phyloP scores from a whole-genome alignment of 2,329 filamentous ascomycete species.

The Didymosphaeria variabile region DNA sequence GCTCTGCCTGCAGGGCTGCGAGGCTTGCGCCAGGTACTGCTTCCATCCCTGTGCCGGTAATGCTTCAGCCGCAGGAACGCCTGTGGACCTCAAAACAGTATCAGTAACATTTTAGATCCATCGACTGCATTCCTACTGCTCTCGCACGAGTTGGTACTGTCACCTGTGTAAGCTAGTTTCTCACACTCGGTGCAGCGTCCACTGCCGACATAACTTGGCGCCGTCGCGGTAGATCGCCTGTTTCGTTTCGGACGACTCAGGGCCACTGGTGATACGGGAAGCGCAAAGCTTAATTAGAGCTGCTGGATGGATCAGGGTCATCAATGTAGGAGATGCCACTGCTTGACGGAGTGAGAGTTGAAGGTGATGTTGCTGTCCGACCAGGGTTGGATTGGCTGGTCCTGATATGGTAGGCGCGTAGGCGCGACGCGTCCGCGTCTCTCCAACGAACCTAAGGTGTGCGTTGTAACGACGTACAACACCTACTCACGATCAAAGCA shows the following conservation, averaged over 20 bases:
- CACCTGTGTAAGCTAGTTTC: neutral
- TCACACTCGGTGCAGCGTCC: neutral
- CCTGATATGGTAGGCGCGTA: neutral
- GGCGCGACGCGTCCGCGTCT: slow-evolving; percentile 4
- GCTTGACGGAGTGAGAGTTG: neutral
- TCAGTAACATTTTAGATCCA: neutral
- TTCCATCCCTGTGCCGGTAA: neutral
- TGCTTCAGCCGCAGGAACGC: neutral
- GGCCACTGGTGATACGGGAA: neutral
- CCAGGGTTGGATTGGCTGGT: neutral
- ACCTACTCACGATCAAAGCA: neutral
- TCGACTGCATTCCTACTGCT: neutral
- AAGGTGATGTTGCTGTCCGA: neutral
- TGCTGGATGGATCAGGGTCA: neutral
- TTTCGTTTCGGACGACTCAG: neutral
- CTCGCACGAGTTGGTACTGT: neutral
- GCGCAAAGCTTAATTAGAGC: neutral
- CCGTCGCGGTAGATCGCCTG: neutral
- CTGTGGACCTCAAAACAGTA: neutral
- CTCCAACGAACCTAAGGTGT: neutral
- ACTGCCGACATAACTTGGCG: neutral
- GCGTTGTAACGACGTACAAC: neutral
- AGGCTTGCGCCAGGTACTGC: neutral
- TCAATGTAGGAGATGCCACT: neutral
- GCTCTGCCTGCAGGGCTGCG: slow-evolving; percentile 2